These are phyloP conservation scores for Kickxella alabastrina DNA, from an alignment of 192 early-diverging fungal genomes.

Conservation along the genomic window DNA sequence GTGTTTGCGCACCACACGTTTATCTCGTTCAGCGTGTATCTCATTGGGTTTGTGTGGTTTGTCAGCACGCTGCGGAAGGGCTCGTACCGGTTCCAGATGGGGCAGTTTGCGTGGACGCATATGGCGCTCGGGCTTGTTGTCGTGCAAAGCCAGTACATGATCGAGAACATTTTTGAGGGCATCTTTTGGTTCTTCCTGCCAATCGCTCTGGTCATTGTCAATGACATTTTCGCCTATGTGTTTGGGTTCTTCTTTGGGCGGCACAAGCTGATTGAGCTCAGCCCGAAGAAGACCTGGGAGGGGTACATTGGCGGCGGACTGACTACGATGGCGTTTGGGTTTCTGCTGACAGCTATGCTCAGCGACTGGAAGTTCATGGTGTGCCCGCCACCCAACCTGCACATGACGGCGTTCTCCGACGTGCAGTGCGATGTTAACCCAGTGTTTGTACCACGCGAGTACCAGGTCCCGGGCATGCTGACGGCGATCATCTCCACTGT, in stretches of 20 bases:
- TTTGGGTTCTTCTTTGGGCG: slow-evolving; percentile 94
- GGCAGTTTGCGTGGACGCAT: slow-evolving; percentile 96
- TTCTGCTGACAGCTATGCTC: slow-evolving; percentile 57
- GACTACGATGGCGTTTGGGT: slow-evolving; percentile 84
- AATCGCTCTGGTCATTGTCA: slow-evolving; percentile 81
- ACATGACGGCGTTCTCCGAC: slow-evolving; percentile 50
- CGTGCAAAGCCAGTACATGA: slow-evolving; percentile 90
- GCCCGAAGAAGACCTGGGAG: slow-evolving; percentile 98
- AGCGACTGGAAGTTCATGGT: slow-evolving; percentile 61
- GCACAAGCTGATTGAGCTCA: slow-evolving; percentile 86
- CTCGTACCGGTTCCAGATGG: slow-evolving; percentile 92
- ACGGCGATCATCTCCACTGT: slow-evolving; percentile 15
- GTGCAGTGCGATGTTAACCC: slow-evolving; percentile 58
- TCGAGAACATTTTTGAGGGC: slow-evolving; percentile 97
- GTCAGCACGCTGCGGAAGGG: slow-evolving; percentile 90
- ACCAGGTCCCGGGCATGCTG: slow-evolving; percentile 36
- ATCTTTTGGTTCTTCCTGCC: slow-evolving; percentile 97
- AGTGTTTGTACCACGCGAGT: slow-evolving; percentile 55
- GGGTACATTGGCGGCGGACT: slow-evolving; percentile 90
- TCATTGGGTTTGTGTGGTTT: slow-evolving; percentile 84
- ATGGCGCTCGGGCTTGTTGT: slow-evolving; percentile 93
- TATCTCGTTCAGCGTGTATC: slow-evolving; percentile 87
- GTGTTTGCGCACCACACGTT: slow-evolving; percentile 92
- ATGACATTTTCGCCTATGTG: slow-evolving; percentile 94
- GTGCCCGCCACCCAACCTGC: slow-evolving; percentile 61